Evolutionary conservation across 225 moss, liverwort and hornwort species (phyloP), one percentile per base, ranked within the genome.

Genomic region (Pseudisothecium myosuroides): DNA sequence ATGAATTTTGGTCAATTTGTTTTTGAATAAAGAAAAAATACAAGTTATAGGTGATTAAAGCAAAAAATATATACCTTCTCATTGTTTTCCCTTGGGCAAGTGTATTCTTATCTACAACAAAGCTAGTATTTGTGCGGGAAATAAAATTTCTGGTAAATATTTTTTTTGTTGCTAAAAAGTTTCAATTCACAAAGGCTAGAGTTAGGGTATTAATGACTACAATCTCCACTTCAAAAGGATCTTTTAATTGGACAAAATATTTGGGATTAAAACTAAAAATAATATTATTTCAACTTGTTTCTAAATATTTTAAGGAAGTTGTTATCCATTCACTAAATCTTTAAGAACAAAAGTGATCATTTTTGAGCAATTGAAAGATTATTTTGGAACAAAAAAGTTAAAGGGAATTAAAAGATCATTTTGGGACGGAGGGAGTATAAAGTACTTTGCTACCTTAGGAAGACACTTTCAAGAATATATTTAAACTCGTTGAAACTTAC

Each of bases 71-170:
- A 24, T 24, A 37, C 9, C 5, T 2, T 52, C 22, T 12, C 5
- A 77, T 54, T 14, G 13, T 9, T 34, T 77, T 37, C 0, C 10
- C 3, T 23, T 37, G 0, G 14, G 1, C 23, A 54, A 37, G 37
- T 54, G 6, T 37, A 23, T 6, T 23, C 2, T 14, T 54, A 5
- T 37, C 4, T 1, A 36, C 15, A 24, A 24, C 15, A 54, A 77
- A 77, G 76, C 14, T 54, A 23, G 4, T 36, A 14, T 14, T 36
- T 0, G 1, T 54, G 15, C 1, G 0, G 1, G 1, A 20, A 28
- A 7, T 4, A 15, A 22, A 34, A 5, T 0, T 23, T 22, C 0
- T 36, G 4, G 2, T 12, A 12, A 7, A 50, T 12, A 7, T 21
- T 20, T 2, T 34, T 34, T 23, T 54, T 23, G 23, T 23, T 24